phyloP scores from a whole-genome alignment of 495 filamentous ascomycete genomes.

The Neurospora discreta region DNA sequence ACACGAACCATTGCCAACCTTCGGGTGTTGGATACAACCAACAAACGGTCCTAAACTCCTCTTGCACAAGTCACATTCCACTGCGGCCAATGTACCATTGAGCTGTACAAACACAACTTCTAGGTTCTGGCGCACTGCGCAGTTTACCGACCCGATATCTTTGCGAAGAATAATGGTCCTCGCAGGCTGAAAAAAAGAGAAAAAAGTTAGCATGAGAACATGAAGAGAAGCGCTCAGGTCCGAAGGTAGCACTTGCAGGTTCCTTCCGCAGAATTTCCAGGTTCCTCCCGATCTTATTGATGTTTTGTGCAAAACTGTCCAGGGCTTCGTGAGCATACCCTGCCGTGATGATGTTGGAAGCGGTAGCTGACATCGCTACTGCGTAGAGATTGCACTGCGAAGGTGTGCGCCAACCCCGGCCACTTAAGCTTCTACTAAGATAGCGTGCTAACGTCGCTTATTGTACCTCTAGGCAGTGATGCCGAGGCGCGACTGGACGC shows the following conservation, averaged over 20 bases:
- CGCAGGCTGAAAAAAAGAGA: neutral
- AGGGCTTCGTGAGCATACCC: neutral
- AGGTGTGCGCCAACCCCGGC: neutral
- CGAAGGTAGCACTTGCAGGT: neutral
- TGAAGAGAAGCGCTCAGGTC: neutral
- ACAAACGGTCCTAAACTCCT: neutral
- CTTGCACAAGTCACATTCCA: neutral
- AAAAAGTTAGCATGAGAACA: neutral
- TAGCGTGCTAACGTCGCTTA: neutral
- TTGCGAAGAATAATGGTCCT: neutral
- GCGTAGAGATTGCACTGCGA: neutral
- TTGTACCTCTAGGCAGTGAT: neutral
- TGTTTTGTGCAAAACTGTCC: neutral
- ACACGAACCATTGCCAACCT: neutral
- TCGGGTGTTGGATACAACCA: neutral
- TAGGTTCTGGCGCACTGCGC: neutral
- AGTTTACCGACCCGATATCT: neutral
- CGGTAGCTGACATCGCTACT: neutral
- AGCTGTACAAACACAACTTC: neutral
- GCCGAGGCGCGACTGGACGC: neutral
- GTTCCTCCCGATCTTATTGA: neutral
- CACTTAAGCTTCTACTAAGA: neutral
- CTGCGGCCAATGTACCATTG: neutral
- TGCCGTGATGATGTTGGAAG: neutral
- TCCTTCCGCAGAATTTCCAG: neutral